phyloP scores from a whole-genome alignment of 2,329 filamentous ascomycete genomes.

The Ophioceras dolichostomum region DNA sequence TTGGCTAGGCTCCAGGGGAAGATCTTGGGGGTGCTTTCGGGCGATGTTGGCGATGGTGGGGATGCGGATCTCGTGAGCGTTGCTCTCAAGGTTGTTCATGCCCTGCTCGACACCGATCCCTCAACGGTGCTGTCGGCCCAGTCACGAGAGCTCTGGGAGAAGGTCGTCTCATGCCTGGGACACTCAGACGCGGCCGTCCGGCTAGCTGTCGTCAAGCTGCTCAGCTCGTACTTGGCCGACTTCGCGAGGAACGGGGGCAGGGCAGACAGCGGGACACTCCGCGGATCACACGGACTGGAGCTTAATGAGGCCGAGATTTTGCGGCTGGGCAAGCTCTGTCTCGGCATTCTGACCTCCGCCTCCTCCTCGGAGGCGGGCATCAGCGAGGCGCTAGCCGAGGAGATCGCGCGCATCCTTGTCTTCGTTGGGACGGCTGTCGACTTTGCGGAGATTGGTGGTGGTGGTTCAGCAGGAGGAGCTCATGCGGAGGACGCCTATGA shows the following conservation, averaged over 20 bases:
- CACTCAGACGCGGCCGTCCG: slow-evolving; percentile 67
- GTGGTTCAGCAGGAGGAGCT: slow-evolving; percentile 29
- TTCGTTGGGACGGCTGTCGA: slow-evolving; percentile 56
- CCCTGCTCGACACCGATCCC: slow-evolving; percentile 56
- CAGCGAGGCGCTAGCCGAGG: slow-evolving; percentile 63
- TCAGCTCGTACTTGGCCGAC: slow-evolving; percentile 69
- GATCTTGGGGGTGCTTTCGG: slow-evolving; percentile 38
- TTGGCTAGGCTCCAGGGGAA: slow-evolving; percentile 47
- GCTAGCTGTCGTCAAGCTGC: slow-evolving; percentile 59
- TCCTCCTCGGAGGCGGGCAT: too few relatives aligned
- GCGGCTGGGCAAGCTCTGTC: slow-evolving; percentile 38
- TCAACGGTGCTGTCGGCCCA: slow-evolving; percentile 46
- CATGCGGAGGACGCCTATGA: slow-evolving; percentile 27
- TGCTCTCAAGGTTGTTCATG: slow-evolving; percentile 55
- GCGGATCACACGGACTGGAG: slow-evolving; percentile 58
- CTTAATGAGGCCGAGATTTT: slow-evolving; percentile 53
- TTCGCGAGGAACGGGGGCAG: slow-evolving; percentile 51
- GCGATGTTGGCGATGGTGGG: slow-evolving; percentile 31
- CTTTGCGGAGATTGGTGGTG: slow-evolving; percentile 25
- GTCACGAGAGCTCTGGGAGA: slow-evolving; percentile 56
- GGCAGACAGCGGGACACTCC: slow-evolving; percentile 46
- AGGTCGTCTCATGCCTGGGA: slow-evolving; percentile 55
- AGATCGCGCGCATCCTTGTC: slow-evolving; percentile 69
- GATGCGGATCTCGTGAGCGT: slow-evolving; percentile 67
- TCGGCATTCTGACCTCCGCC: slow-evolving; percentile 46